Percentiles rank a stretch among this genome's conserved stretches.
These are phyloP conservation scores for Albizia julibrissin DNA, from an alignment of 306 rosid genomes.

Conservation along the genomic window DNA sequence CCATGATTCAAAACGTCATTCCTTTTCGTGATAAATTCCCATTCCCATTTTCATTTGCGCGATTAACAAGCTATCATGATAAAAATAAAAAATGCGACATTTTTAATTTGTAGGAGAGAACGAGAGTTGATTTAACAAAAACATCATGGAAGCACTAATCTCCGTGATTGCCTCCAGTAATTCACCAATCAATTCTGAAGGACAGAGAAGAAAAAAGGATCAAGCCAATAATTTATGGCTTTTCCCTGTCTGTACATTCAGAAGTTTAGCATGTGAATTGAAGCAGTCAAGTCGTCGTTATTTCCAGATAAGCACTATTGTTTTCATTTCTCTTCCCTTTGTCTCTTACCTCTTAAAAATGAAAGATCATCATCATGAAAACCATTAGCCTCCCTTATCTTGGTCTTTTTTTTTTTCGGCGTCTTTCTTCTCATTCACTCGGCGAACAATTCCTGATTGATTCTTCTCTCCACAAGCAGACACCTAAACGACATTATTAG, in stretches of 20 bases:
- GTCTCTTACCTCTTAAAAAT: constrained; percentile 3
- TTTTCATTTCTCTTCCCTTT: constrained; percentile 19
- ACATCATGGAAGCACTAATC: background rate
- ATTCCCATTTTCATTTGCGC: too few species aligned
- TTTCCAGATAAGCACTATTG: background rate
- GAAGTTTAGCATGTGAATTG: constrained; percentile 31
- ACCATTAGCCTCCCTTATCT: background rate
- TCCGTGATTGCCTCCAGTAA: background rate
- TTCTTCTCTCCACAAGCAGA: constrained; percentile 18
- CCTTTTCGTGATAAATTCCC: too few species aligned
- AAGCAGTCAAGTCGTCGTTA: constrained; percentile 29
- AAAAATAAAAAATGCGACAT: too few species aligned
- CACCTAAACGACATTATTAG: constrained; percentile 33
- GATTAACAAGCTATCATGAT: too few species aligned
- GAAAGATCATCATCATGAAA: background rate
- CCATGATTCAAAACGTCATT: too few species aligned
- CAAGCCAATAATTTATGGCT: constrained; percentile 15
- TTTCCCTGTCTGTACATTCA: background rate
- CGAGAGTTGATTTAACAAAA: background rate
- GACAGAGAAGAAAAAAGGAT: constrained; percentile 2
- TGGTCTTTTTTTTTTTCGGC: background rate
- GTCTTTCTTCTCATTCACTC: constrained; percentile 1
- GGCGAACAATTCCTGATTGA: constrained; percentile 16
- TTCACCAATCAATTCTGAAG: constrained; percentile 2
- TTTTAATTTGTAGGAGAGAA: too few species aligned